phyloP scores from a whole-genome alignment of 768 basidiomycete species.

The Lactifluus piperatus region DNA sequence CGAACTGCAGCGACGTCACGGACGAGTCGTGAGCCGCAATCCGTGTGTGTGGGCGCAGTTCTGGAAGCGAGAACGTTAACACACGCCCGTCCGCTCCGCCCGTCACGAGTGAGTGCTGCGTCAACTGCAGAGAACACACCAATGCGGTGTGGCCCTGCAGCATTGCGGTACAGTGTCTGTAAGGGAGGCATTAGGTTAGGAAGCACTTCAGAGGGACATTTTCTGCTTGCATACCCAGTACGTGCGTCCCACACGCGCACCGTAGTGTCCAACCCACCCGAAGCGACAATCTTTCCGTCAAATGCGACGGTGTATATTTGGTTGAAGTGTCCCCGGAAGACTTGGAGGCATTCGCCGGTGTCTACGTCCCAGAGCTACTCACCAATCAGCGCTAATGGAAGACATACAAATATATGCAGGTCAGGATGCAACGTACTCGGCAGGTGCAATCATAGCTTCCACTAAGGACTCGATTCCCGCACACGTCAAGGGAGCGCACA shows the following conservation, averaged over 20 bases:
- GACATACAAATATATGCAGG: neutral
- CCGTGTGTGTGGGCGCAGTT: conserved; percentile 38
- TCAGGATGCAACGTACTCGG: conserved; percentile 40
- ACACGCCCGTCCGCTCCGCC: conserved; percentile 88
- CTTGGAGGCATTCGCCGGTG: conserved; percentile 59
- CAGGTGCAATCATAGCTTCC: conserved; percentile 91
- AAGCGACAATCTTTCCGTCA: conserved; percentile 86
- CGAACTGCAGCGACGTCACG: conserved; percentile 83
- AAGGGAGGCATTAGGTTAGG: neutral
- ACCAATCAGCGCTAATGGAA: neutral
- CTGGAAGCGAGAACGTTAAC: conserved; percentile 43
- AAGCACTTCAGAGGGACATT: neutral
- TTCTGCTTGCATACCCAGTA: conserved; percentile 40
- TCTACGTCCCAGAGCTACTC: conserved; percentile 33
- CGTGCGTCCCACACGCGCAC: conserved; percentile 97
- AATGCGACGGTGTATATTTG: conserved; percentile 90
- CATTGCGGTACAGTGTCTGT: conserved; percentile 18
- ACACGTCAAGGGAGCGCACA: conserved; percentile 85
- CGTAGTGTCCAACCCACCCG: conserved; percentile 96
- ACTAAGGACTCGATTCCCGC: conserved; percentile 75
- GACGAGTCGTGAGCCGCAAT: conserved; percentile 85
- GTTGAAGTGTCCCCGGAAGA: conserved; percentile 75
- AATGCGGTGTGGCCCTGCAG: conserved; percentile 20
- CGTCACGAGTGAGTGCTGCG: conserved; percentile 73
- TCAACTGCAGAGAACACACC: conserved; percentile 18